Base-by-base conservation (phyloP, 805 yeast genomes). In the Hanseniaspora occidentalis region DNA sequence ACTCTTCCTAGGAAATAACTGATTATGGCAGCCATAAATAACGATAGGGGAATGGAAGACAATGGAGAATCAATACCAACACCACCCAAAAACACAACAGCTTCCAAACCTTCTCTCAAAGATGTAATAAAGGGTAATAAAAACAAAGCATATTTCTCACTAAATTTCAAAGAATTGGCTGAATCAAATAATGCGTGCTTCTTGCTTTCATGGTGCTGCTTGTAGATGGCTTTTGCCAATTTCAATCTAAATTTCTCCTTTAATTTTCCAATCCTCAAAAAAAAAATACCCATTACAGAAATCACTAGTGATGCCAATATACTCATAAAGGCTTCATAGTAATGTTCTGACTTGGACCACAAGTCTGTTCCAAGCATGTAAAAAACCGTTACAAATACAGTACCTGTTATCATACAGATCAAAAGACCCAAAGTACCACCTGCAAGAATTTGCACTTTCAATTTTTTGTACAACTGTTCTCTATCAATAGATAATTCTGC, bases 21-120 rank as follows among this genome's bases (percentile, higher is more conserved):
- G 1, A 74, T 50, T 1, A 68, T 44, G 2, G 76, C 61, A 0
- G 86, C 95, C 0, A 66, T 45, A 0, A 77, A 22, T 37, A 75
- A 74, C 0, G 92, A 77, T 26, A 79, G 53, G 14, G 88, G 78
- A 44, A 82, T 69, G 0, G 85, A 72, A 0, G 74, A 54, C 10
- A 74, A 54, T 5, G 89, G 85, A 46, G 77, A 83, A 26, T 77
- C 73, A 43, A 83, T 75, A 18, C 85, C 85, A 34, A 86, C 78
- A 21, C 96, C 96, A 3, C 95, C 96, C 34, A 86, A 70, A 51
- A 86, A 86, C 2, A 86, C 92, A 27, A 86, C 86, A 0, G 95
- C 95, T 58, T 86, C 96, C 40, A 86, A 64, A 1, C 95, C 95
- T 59, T 86, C 96, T 54, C 96, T 72, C 38, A 86, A 63, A 3